These are phyloP conservation scores for Venturia nashicola DNA, from an alignment of 2,329 filamentous ascomycete species.

Conservation along the genomic window DNA sequence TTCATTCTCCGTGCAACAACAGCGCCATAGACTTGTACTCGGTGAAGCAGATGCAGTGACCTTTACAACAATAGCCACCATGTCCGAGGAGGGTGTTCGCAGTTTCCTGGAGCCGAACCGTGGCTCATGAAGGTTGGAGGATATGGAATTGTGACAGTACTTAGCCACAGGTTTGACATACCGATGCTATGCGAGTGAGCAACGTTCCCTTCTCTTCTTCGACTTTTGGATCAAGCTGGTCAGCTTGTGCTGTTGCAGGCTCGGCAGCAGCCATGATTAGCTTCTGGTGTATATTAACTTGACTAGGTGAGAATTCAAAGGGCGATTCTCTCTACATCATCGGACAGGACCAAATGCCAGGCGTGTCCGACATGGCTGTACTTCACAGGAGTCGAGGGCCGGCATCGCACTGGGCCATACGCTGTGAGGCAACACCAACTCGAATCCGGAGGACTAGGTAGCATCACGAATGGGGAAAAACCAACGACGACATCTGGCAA, in stretches of 20 bases:
- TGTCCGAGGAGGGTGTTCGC: neutral
- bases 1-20: neutral
- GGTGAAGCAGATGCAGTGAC: neutral
- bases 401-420: neutral
- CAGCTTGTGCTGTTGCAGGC: neutral
- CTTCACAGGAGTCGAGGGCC: neutral
- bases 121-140: neutral
- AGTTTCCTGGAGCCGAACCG: neutral
- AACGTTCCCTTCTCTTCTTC: neutral
- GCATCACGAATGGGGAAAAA: too few relatives aligned
- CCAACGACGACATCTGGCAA: neutral
- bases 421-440: neutral
- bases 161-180: neutral
- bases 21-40: neutral
- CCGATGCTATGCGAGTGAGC: neutral
- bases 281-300: neutral
- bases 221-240: neutral
- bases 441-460: neutral
- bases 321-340: neutral
- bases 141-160: neutral
- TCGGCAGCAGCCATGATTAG: neutral
- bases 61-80: neutral
- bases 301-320: neutral
- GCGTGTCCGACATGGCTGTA: neutral
- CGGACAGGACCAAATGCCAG: neutral